Evolutionary conservation across 768 basidiomycete species (phyloP), one percentile per base, ranked within the genome.

Genomic region (Tylopilus felleus): DNA sequence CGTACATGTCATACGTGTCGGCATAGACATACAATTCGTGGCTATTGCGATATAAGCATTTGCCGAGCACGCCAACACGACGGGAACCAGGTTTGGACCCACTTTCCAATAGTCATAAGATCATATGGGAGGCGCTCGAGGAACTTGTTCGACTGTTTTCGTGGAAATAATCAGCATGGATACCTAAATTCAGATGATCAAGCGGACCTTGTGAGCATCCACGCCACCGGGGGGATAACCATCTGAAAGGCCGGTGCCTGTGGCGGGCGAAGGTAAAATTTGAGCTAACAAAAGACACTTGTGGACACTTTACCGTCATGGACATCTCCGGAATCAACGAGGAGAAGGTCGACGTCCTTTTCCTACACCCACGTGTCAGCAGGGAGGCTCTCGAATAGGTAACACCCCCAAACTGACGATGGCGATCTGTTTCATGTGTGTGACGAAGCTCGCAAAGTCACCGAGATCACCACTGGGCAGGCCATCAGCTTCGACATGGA

Each of bases 401-500:
- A 9, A 27, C 4, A 19, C 17, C 4, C 27, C 28, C 33, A 6
- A 9, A 57, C 74, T 31, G 55, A 84, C 85, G 44, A 77, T 49
- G 4, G 93, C 92, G 40, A 86, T 75, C 33, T 79, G 63, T 72
- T 93, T 90, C 86, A 95, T 87, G 55, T 90, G 89, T 2, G 80
- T 61, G 14, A 91, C 86, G 59, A 95, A 97, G n/a, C 88, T 90
- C 36, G 86, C 78, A 65, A 94, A 88, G 60, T 92, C 90, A n/a
- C 91, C 93, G 25, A 85, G 77, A 62, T 85, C 82, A 14, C 81
- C 84, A 53, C 79, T 75, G 51, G 8, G 33, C 8, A 52, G 27
- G 14, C 4, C 25, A 12, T 52, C 35, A 51, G 44, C 5, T 10
- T 58, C 44, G 4, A 46, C 22, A 19, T 17, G 19, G 22, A 45